Base-by-base conservation (phyloP, 352 stramenopile genomes). In the Phytophthora quininea region DNA sequence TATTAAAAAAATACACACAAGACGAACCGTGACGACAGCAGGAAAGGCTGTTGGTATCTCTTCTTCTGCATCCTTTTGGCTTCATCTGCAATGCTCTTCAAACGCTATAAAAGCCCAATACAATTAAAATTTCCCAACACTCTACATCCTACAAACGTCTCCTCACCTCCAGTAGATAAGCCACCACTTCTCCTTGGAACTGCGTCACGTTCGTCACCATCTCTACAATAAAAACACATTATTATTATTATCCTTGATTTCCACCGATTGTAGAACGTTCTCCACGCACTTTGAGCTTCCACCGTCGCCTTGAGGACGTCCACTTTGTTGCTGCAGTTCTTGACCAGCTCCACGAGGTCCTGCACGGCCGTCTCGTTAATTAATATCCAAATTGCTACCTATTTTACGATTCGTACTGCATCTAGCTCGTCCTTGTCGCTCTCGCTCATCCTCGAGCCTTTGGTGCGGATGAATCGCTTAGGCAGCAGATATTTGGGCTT, bases 61-160 rank as follows among this genome's bases (percentile, higher is more conserved):
- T 73, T 79, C 55, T 91, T 92, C 72, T 94, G 86, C 76, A 94
- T 84, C 27, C 78, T 72, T 72, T 94, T 94, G 4, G 82, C 78
- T 24, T 54, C 69, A 29, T 84, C 74, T 30, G 84, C 79, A 19
- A 90, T 82, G 45, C 49, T 76, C 48, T 94, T 92, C 48, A 94
- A 64, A 5, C 84, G 79, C 86, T 93, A 14, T 30, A 55, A 27
- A 27, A 12, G 49, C 27, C 11, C 45, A 48, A 37, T 38, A 33
- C 42, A 10, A 14, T 3, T 61, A 27, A 52, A 15, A 5, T 54
- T 27, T 3, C 52, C 15, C 29, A 52, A 1, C 14, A 27, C 7
- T 10, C 15, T 2, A 50, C 12, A 24, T 24, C 19, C 19, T 29
- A 60, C 35, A 40, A 24, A 58, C 0, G 3, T 31, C 3, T 14